Conservation (phyloP, 768 basidiomycete species). For the Tricholoma sp. region DNA sequence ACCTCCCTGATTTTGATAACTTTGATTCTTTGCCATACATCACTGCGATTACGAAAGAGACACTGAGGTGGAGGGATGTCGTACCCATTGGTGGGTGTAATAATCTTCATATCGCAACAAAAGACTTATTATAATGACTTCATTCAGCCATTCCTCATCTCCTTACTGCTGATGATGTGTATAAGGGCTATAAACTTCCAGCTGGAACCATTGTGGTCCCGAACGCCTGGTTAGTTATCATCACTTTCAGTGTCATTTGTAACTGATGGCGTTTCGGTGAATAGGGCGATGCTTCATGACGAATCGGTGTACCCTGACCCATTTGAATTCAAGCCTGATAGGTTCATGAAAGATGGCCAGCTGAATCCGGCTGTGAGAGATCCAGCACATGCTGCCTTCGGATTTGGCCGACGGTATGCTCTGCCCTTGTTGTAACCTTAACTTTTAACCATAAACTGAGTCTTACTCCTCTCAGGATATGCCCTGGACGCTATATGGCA, state of each 20-base stretch:
- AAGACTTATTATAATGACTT: conserved; percentile 1
- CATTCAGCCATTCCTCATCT: background rate
- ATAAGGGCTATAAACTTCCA: conserved; percentile 32
- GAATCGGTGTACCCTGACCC: conserved; percentile 12
- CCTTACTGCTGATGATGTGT: conserved; percentile 23
- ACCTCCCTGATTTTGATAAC: conserved; percentile 28
- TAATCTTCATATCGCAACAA: conserved; percentile 13
- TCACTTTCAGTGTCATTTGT: conserved; percentile 3
- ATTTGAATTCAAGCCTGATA: conserved; percentile 13
- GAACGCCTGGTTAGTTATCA: conserved; percentile 6
- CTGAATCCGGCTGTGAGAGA: conserved; percentile 6
- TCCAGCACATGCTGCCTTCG: conserved; percentile 13
- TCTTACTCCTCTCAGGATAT: conserved; percentile 14
- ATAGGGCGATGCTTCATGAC: conserved; percentile 14
- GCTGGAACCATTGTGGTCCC: conserved; percentile 22
- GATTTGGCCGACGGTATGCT: conserved; percentile 23
- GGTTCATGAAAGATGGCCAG: conserved; percentile 3
- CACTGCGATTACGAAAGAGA: conserved; percentile 27
- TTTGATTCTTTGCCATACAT: conserved; percentile 24
- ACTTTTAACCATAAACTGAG: background rate
- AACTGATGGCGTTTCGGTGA: background rate
- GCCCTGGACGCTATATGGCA: conserved; percentile 27
- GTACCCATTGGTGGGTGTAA: conserved; percentile 17
- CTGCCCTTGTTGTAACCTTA: background rate
- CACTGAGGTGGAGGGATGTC: conserved; percentile 23